phyloP scores from a whole-genome alignment of 2,329 filamentous ascomycete genomes.

The Fusarium torulosum region DNA sequence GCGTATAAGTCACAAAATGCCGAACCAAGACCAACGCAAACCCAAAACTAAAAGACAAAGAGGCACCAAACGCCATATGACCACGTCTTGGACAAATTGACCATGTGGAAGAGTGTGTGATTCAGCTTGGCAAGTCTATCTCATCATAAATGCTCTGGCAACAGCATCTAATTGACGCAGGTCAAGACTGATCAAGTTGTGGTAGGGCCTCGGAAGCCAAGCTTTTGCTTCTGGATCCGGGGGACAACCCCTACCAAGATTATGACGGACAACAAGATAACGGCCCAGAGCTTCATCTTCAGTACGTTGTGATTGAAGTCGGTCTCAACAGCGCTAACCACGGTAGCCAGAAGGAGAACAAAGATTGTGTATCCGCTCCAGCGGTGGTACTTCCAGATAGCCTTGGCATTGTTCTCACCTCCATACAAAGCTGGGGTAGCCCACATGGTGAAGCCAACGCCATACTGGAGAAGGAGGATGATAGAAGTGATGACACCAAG shows the following conservation, averaged over 20 bases:
- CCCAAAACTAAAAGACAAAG: not conserved
- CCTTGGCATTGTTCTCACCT: slow-evolving; percentile 81
- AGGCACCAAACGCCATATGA: slow-evolving; percentile 4
- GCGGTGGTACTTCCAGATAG: slow-evolving; percentile 91
- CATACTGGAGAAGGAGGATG: slow-evolving; percentile 77
- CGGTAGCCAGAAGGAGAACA: slow-evolving; percentile 77
- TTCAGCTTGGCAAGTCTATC: not conserved
- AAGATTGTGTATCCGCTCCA: slow-evolving; percentile 80
- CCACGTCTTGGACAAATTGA: not conserved
- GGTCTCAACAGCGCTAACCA: slow-evolving; percentile 81
- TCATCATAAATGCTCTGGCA: not conserved
- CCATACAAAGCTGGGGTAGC: slow-evolving; percentile 81
- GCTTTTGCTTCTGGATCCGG: slow-evolving; percentile 84
- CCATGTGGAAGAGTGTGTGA: not conserved
- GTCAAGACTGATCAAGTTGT: slow-evolving; percentile 19
- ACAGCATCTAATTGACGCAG: no score
- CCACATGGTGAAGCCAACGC: slow-evolving; percentile 87
- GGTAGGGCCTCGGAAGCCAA: slow-evolving; percentile 63
- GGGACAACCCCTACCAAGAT: slow-evolving; percentile 79
- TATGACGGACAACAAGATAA: slow-evolving; percentile 74
- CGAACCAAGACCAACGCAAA: not conserved
- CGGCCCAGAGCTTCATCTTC: slow-evolving; percentile 81
- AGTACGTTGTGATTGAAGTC: slow-evolving; percentile 77
- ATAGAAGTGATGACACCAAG: slow-evolving; percentile 83
- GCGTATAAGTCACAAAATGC: not conserved